These are phyloP conservation scores for Beauveria sp. DNA, from an alignment of 2,329 filamentous ascomycete species.

Conservation along the genomic window DNA sequence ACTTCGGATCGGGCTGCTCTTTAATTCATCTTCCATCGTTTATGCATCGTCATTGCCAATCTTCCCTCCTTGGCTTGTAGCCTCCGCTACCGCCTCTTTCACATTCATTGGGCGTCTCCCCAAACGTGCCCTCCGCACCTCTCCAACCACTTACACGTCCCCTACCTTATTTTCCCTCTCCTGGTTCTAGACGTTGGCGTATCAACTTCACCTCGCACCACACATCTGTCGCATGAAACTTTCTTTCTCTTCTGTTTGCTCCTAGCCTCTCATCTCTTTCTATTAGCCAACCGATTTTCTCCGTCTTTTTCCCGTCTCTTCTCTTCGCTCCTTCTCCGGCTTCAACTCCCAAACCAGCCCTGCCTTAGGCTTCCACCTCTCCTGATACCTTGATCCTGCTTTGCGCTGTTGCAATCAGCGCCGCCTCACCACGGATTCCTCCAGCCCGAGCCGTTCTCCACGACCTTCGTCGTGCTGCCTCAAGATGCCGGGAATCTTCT, in stretches of 20 bases:
- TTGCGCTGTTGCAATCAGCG: conserved; percentile 2
- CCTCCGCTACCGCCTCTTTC: neutral
- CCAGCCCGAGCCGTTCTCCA: neutral
- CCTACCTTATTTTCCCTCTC: neutral
- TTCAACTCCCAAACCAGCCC: neutral
- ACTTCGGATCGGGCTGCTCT: neutral
- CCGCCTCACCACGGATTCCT: neutral
- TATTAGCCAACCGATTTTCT: neutral
- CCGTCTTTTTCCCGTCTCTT: neutral
- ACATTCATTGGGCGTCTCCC: neutral
- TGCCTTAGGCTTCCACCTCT: neutral
- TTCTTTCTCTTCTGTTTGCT: neutral
- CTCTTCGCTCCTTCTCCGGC: neutral
- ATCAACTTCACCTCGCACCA: conserved; percentile 1
- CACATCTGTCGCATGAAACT: neutral
- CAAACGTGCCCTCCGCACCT: neutral
- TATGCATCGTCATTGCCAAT: neutral
- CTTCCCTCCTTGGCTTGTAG: neutral
- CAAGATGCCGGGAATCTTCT: conserved; percentile 52
- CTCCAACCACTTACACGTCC: conserved; percentile 11
- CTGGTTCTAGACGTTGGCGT: conserved; percentile 1
- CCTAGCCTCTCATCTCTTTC: neutral
- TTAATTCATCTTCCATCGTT: neutral
- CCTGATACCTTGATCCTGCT: neutral
- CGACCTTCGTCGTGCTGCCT: conserved; percentile 8